Percentiles rank a stretch among this genome's conserved stretches.
Evolutionary conservation across 2,329 filamentous ascomycete species (phyloP).

Genomic region (Cadophora gregata): DNA sequence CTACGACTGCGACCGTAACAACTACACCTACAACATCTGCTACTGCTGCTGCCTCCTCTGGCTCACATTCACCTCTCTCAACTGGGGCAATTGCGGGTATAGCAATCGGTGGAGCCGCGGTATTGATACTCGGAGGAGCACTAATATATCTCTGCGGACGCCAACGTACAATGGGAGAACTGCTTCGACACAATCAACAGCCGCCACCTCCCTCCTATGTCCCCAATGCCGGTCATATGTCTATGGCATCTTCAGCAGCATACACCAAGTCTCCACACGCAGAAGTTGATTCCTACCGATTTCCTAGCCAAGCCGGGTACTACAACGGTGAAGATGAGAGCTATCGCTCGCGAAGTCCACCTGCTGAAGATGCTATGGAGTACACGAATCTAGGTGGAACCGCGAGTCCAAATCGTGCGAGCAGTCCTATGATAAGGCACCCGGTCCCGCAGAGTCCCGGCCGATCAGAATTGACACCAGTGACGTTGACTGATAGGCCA

Average conservation of each 20-base stretch:
- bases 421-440: slow-evolving; percentile 17
- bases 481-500: slow-evolving; percentile 20
- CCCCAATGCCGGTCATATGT: slow-evolving; percentile 17
- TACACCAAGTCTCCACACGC: slow-evolving; percentile 24
- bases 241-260: slow-evolving; percentile 26
- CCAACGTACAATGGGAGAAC: slow-evolving; percentile 35
- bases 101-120: slow-evolving; percentile 33
- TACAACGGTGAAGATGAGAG: slow-evolving; percentile 25
- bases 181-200: slow-evolving; percentile 29
- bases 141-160: slow-evolving; percentile 39
- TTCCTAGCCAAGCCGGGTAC: slow-evolving; percentile 12
- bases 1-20: slow-evolving; percentile 12
- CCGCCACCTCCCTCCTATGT: slow-evolving; percentile 23
- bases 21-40: slow-evolving; percentile 6
- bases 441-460: slow-evolving; percentile 14
- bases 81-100: slow-evolving; percentile 39
- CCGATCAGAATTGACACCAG: slow-evolving; percentile 10
- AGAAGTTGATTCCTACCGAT: slow-evolving; percentile 13
- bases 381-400: slow-evolving; percentile 9
- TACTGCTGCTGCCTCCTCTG: background rate
- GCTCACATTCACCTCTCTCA: slow-evolving; percentile 30
- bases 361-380: slow-evolving; percentile 24
- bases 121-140: slow-evolving; percentile 30
- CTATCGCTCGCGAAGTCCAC: slow-evolving; percentile 29
- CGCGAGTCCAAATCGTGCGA: slow-evolving; percentile 19